Evolutionary conservation across 2,329 filamentous ascomycete species (phyloP), one percentile per base, ranked within the genome.

Genomic region (Lithohypha guttulata): DNA sequence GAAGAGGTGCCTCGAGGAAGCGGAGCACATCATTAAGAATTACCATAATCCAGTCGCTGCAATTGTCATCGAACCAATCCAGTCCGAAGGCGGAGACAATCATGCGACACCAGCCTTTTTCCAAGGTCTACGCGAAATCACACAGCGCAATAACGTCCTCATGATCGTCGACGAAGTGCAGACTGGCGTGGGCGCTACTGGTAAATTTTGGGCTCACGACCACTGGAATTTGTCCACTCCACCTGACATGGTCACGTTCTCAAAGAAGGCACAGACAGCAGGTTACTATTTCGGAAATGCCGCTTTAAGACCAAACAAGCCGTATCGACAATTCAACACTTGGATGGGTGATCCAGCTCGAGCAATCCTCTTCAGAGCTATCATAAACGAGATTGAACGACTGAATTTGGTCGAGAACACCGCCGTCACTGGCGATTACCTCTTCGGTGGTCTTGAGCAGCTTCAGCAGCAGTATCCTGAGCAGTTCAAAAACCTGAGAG

Each of bases 131-230:
- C 82, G 86, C 44, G 80, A 77, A 29, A 62, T 94, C 45, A 93
- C 86, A 26, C 73, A 75, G 58, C 79, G 78, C 61, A 75, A 85
- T 65, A 46, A 51, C 15, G 48, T 53, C n/a, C 42, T 53, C 13
- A 69, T 94, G 60, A 94, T 94, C 56, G 86, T 93, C 48, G 86
- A 94, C 59, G 86, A 94, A 65, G 86, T 94, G 8, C 86, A 94
- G 66, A 94, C 86, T 5, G 87, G 86, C 58, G 80, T 94, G 18
- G 87, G 87, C 53, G 85, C 87, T 26, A 94, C 86, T 0, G 86
- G 86, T 53, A 86, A 84, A 61, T 93, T 94, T 77, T 94, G 86
- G 86, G 86, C 87, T 6, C 87, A 94, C 68, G 85, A 94, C 55
- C 87, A 94, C 77, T 94, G 86, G 86, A 73, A 82, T 60, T 73